Conservation (phyloP, 169 alveolate species). For the Theileria parva region DNA sequence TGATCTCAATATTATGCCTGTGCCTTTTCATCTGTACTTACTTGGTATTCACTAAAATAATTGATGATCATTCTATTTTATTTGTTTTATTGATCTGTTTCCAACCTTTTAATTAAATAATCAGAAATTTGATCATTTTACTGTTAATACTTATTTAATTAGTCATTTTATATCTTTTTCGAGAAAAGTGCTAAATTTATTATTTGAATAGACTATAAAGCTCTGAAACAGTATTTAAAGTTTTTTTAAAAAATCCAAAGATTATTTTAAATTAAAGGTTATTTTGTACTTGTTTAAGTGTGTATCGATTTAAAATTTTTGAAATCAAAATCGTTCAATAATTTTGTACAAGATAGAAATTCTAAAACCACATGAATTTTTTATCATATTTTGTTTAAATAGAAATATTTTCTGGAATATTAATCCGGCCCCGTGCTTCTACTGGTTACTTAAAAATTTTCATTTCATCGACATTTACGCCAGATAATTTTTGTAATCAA, state of each 20-base stretch:
- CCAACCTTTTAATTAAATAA: not conserved
- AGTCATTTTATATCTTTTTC: not conserved
- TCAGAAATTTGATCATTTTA: not conserved
- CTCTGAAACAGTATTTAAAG: not conserved
- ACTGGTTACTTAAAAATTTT: not conserved
- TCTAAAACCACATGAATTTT: conserved; percentile 16
- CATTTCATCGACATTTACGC: conserved; percentile 4
- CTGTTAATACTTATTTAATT: conserved; percentile 4
- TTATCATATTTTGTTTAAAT: conserved; percentile 1
- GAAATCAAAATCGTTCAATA: conserved; percentile 8
- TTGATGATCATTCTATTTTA: not conserved
- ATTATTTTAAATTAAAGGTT: not conserved
- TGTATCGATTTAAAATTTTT: not conserved
- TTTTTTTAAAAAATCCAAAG: conserved; percentile 15
- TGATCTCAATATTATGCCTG: conserved; percentile 2
- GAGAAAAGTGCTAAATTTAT: conserved; percentile 20
- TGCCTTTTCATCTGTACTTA: conserved; percentile 6
- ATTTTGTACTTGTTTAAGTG: not conserved
- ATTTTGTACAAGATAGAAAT: conserved; percentile 1
- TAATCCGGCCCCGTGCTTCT: not conserved
- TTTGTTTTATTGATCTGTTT: not conserved
- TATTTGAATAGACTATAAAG: conserved; percentile 9
- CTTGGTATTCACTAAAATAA: not conserved
- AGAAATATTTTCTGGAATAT: not conserved
- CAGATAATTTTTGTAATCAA: conserved; percentile 13